phyloP scores from a whole-genome alignment of 2,329 filamentous ascomycete genomes.

The Neocatenulostroma microsporum region DNA sequence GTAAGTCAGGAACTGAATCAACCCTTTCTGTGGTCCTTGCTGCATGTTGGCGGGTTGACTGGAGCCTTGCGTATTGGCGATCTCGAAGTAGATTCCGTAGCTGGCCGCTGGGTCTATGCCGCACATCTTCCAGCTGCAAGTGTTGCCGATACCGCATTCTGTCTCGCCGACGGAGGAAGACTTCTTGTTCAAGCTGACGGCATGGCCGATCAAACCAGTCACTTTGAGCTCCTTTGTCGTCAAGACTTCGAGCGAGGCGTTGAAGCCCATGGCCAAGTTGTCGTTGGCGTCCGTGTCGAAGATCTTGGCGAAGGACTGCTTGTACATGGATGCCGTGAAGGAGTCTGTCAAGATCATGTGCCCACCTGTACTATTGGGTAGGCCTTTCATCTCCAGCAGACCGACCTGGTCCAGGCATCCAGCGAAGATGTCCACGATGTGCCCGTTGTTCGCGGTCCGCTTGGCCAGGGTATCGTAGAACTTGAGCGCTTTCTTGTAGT shows the following conservation, averaged over 20 bases:
- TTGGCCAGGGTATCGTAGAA: constrained; percentile 95
- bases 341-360: constrained; percentile 98
- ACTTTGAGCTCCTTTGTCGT: constrained; percentile 99
- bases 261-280: constrained; percentile 96
- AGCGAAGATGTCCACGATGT: constrained; percentile 95
- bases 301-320: constrained; percentile 92
- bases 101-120: constrained; percentile 90
- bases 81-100: constrained; percentile 96
- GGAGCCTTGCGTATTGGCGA: constrained; percentile 86
- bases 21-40: constrained; percentile 79
- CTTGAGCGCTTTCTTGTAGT: constrained; percentile 98
- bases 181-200: constrained; percentile 95
- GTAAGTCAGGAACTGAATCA: constrained; percentile 98
- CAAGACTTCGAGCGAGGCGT: constrained; percentile 87
- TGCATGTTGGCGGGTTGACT: constrained; percentile 63
- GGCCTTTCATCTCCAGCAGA: constrained; percentile 93
- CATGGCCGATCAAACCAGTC: constrained; percentile 92
- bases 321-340: constrained; percentile 99
- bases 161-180: constrained; percentile 95
- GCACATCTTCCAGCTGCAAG: constrained; percentile 99
- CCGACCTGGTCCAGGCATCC: constrained; percentile 97
- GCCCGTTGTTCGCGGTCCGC: constrained; percentile 88
- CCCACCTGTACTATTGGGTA: constrained; percentile 91
- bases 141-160: constrained; percentile 96
- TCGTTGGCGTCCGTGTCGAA: constrained; percentile 96